Evolutionary conservation across 352 stramenopile genomes (phyloP).

Genomic region (Globisporangium splendens): DNA sequence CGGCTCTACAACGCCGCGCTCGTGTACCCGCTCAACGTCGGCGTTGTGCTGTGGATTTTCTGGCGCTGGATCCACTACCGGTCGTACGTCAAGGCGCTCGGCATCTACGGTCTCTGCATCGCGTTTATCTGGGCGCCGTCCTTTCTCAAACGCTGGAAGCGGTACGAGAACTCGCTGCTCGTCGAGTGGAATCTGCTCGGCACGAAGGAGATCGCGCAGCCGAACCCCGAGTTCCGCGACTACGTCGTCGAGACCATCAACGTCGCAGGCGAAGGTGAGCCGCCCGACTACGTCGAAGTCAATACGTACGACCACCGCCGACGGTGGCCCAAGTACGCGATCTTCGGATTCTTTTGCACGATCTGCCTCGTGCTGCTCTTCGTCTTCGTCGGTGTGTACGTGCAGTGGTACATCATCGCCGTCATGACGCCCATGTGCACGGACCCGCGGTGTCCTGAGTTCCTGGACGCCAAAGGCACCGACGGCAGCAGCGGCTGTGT

Average conservation of each 20-base stretch:
- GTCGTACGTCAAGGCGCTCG: constrained; percentile 46
- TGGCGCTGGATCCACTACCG: constrained; percentile 56
- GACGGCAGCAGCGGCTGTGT: constrained; percentile 21
- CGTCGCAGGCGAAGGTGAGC: constrained; percentile 44
- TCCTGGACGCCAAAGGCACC: constrained; percentile 18
- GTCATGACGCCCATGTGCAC: constrained; percentile 68
- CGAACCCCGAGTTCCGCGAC: constrained; percentile 51
- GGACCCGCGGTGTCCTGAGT: constrained; percentile 46
- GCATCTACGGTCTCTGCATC: constrained; percentile 45
- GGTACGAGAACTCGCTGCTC: constrained; percentile 61
- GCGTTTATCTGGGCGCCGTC: constrained; percentile 52
- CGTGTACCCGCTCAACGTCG: constrained; percentile 40
- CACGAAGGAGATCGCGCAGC: constrained; percentile 41
- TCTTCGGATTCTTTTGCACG: constrained; percentile 47
- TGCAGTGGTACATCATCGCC: constrained; percentile 69
- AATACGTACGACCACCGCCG: constrained; percentile 51
- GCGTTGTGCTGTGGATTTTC: constrained; percentile 46
- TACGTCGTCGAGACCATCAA: constrained; percentile 61
- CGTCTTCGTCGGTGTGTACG: constrained; percentile 52
- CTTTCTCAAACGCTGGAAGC: constrained; percentile 56
- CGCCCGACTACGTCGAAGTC: constrained; percentile 57
- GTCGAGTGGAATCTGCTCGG: constrained; percentile 63
- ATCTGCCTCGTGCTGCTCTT: constrained; percentile 50
- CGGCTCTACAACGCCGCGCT: constrained; percentile 55
- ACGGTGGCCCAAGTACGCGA: constrained; percentile 54